These are phyloP conservation scores for Apiospora marii DNA, from an alignment of 2,329 filamentous ascomycete genomes.

Conservation along the genomic window DNA sequence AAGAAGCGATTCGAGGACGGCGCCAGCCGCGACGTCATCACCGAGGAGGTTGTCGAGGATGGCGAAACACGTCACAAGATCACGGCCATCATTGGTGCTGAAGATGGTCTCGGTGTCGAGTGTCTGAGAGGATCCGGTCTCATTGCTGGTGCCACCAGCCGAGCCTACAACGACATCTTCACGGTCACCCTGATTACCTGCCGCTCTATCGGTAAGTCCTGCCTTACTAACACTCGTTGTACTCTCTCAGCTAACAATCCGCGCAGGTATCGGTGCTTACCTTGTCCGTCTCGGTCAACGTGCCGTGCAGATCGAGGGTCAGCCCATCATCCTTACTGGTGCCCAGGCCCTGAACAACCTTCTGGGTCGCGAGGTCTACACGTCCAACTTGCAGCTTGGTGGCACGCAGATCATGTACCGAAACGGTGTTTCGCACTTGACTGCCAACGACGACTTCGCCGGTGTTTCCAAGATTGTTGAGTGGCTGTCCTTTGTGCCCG, in stretches of 20 bases:
- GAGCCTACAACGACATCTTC: conserved; percentile 98
- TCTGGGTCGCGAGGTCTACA: conserved; percentile 97
- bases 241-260: conserved; percentile 43
- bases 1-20: conserved; percentile 87
- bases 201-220: conserved; percentile 83
- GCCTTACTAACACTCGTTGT: conserved; percentile 27
- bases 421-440: conserved; percentile 99
- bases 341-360: conserved; percentile 98
- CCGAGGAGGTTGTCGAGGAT: conserved; percentile 84
- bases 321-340: conserved; percentile 98
- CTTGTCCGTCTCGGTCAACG: conserved; percentile 97
- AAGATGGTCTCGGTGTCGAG: conserved; percentile 97
- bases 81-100: conserved; percentile 88
- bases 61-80: conserved; percentile 95
- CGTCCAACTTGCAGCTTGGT: conserved; percentile 97
- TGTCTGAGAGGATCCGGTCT: conserved; percentile 96
- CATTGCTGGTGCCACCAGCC: conserved; percentile 95
- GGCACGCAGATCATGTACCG: conserved; percentile 99
- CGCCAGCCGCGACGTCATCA: conserved; percentile 79
- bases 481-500: conserved; percentile 97
- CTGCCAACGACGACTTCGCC: conserved; percentile 95
- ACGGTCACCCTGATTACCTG: conserved; percentile 97
- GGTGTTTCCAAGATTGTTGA: conserved; percentile 97
- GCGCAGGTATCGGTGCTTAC: conserved; percentile 89
- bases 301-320: conserved; percentile 98